Base-by-base conservation (phyloP, 805 yeast genomes). In the Hanseniaspora valbyensis region DNA sequence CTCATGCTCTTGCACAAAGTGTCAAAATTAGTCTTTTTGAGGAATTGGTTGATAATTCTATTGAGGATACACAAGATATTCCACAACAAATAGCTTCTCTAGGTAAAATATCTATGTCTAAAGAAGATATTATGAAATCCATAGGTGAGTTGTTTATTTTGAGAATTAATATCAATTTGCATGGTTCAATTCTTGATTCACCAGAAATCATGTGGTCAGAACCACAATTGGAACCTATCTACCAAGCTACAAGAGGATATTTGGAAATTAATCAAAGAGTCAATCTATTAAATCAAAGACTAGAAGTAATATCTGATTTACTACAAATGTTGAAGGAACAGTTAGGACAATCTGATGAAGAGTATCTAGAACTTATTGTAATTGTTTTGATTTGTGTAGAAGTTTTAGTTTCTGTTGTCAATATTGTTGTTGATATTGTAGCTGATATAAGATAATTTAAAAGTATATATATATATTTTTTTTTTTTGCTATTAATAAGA, bases 191-290 rank as follows among this genome's bases (percentile, higher is more conserved):
- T 25, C 70, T 92, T 54, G 98, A 92, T 64, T 85, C 95, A 1
- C 98, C 98, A 1, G 98, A 92, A 65, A 76, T 92, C 53, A 88
- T 92, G 96, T 92, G 98, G 98, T 80, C 96, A 0, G 97, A 92
- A 64, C 98, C 98, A 1, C 96, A 89, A 61, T 71, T 92, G 54
- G 98, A 92, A 63, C 98, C 98, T 1, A 88, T 90, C 49, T 92
- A 92, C 66, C 96, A 89, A 65, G 96, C 97, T 0, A 88, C 95
- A 2, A 77, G 97, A 63, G 96, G 96, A 0, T 90, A 90, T 65
- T 66, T 92, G 54, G 98, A 92, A 61, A 92, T 92, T 58, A 89
- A 89, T 62, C 97, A 90, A 66, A 71, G 98, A 43, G 97, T 90
- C 0, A 81, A 88, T 24, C 69, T 92, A 52, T 69, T 92, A 49